Evolutionary conservation across 371 early-diverging fungal species (phyloP).

Genomic region (Lichtheimia ramosa): DNA sequence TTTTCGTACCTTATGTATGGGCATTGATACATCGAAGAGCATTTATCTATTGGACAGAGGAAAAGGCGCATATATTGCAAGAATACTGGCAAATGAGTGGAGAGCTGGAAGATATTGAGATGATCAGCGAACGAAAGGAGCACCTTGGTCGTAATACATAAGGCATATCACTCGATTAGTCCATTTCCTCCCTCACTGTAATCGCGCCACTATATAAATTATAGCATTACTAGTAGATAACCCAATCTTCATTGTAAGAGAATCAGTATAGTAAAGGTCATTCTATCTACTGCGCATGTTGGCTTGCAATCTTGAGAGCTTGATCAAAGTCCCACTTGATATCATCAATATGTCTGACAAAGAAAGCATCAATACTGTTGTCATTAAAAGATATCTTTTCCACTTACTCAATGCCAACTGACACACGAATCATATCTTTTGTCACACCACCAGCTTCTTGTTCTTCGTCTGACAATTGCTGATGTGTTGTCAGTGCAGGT

Average conservation of each 20-base stretch:
- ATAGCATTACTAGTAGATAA: no score
- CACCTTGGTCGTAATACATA: background rate
- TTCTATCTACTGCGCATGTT: no score
- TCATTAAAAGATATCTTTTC: no score
- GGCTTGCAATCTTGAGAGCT: conserved; percentile 36
- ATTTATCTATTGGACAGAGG: conserved; percentile 73
- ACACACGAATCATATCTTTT: conserved; percentile 80
- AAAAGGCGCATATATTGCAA: conserved; percentile 57
- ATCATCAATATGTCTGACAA: conserved; percentile 74
- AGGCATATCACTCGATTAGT: no score
- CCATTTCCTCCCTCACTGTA: no score
- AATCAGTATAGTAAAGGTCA: no score
- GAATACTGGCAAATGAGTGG: conserved; percentile 34
- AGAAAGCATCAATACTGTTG: background rate
- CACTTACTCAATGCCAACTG: conserved; percentile 76
- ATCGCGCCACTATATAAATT: no score
- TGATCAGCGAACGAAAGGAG: background rate
- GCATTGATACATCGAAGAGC: conserved; percentile 55
- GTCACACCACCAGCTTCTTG: conserved; percentile 75
- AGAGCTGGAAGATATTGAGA: conserved; percentile 10
- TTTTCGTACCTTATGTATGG: conserved; percentile 79
- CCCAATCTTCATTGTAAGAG: no score
- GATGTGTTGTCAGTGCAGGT: conserved; percentile 82
- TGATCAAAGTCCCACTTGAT: conserved; percentile 76
- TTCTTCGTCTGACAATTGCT: conserved; percentile 79